Evolutionary conservation across 1,284 basidiomycete genomes (phyloP).

Genomic region (Ceratobasidium sp.): DNA sequence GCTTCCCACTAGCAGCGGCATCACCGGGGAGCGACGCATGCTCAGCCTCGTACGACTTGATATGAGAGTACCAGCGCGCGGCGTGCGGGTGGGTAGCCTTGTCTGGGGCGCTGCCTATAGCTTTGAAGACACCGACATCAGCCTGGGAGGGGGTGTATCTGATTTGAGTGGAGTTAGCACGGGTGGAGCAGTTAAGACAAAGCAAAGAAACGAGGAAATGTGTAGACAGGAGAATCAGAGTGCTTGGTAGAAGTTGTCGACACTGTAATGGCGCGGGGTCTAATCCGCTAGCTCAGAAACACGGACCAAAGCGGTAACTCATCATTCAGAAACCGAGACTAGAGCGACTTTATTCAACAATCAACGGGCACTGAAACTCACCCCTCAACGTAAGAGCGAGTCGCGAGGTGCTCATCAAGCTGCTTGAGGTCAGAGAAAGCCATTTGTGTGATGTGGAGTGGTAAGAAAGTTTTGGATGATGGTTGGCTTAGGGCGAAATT

Average conservation of each 20-base stretch:
- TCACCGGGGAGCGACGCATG: constrained; percentile 84
- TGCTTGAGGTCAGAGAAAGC: constrained; percentile 70
- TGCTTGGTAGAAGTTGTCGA: constrained; percentile 84
- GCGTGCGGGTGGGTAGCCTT: constrained; percentile 81
- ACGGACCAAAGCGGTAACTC: constrained; percentile 95
- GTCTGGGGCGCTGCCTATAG: constrained; percentile 73
- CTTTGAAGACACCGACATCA: constrained; percentile 94
- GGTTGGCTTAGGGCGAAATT: constrained; percentile 28
- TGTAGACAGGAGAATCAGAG: constrained; percentile 70
- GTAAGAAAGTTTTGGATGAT: constrained; percentile 27
- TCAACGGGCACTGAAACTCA: constrained; percentile 64
- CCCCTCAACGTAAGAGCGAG: constrained; percentile 93
- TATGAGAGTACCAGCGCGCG: constrained; percentile 95
- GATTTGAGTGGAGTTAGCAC: constrained; percentile 46
- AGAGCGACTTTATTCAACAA: constrained; percentile 51
- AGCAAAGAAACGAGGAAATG: constrained; percentile 49
- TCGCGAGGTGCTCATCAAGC: constrained; percentile 86
- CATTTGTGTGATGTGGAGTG: constrained; percentile 42
- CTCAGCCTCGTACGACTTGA: constrained; percentile 87
- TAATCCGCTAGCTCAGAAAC: constrained; percentile 98
- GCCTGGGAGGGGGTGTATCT: constrained; percentile 97
- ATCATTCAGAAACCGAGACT: constrained; percentile 66
- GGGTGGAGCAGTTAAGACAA: constrained; percentile 36
- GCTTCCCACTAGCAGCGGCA: constrained; percentile 83
- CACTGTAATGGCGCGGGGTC: constrained; percentile 89